Evolutionary conservation across 2,329 filamentous ascomycete genomes (phyloP), one percentile per base, ranked within the genome.

Genomic region (Cladosporium colombiae): DNA sequence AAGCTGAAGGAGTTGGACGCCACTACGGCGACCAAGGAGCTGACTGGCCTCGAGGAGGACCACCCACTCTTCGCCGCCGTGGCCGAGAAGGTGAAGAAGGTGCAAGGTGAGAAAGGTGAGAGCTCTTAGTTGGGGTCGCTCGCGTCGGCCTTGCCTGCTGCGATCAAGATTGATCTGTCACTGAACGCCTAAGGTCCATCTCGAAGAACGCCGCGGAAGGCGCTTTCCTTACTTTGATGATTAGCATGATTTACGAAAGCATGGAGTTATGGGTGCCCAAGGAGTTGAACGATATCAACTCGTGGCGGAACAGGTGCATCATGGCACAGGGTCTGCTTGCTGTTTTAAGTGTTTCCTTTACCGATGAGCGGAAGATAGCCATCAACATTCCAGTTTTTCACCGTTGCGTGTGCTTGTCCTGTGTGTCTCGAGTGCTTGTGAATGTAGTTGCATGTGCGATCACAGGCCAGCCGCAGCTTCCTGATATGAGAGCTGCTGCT

Each of bases 11-110:
- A 89, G 69, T 86, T 90, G 75, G 83, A 84, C 2, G 83, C 94
- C 16, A 88, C 91, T 72, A 89, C 90, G 1, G 91, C 94, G 10
- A 91, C 94, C 55, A 82, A 84, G 76, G 86, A 94, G 79, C 86
- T 99, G 69, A 96, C 91, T 71, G 93, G 93, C 49, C 84, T 99
- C 65, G 88, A 92, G 73, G 81, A 87, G 67, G 82, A 79, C 27
- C 91, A 98, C 76, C 90, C 91, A 75, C 85, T 98, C 65, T 96
- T 89, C 81, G 81, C 86, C 66, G 85, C 88, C 75, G 86, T 97
- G 37, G 85, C 93, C 56, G 84, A 90, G 74, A 83, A 94, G 66
- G 93, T 98, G 66, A 86, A 90, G 81, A 91, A 89, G 78, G 93
- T 98, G 33, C 92, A 97, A 75, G 71, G 71, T 53, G 37, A 44